These are phyloP conservation scores for Fagopyrum homotropicum DNA, from an alignment of 148 eudicot species.

Conservation along the genomic window DNA sequence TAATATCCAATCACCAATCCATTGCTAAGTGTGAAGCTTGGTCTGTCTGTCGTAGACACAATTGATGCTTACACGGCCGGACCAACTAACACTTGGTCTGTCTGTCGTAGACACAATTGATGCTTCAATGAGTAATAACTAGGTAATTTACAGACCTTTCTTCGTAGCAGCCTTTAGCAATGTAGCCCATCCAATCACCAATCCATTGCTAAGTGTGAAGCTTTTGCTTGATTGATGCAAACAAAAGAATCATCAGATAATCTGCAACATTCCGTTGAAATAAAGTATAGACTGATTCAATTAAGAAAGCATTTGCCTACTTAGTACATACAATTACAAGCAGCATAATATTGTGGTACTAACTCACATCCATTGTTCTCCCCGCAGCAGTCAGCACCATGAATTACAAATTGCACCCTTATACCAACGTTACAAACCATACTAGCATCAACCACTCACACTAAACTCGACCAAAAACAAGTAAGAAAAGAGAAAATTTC, in stretches of 20 bases:
- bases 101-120: not conserved
- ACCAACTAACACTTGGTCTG: slow-evolving; percentile 1
- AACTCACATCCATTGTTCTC: slow-evolving; percentile 5
- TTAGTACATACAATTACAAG: slow-evolving; percentile 6
- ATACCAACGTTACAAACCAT: slow-evolving; percentile 8
- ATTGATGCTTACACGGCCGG: slow-evolving; percentile 5
- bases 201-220: slow-evolving; percentile 4
- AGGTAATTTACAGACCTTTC: slow-evolving; percentile 2
- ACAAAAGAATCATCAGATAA: not conserved
- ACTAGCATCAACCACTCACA: slow-evolving; percentile 7
- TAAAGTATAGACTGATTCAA: not conserved
- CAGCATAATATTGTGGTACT: not conserved
- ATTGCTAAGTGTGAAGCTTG: no score
- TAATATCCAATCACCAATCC: no score
- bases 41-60: not conserved
- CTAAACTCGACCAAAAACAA: not conserved
- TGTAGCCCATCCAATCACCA: not conserved
- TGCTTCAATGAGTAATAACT: slow-evolving; percentile 4
- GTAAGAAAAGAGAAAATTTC: not conserved
- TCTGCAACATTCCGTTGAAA: not conserved
- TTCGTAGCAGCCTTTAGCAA: not conserved
- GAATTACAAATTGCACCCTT: slow-evolving; percentile 9
- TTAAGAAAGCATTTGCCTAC: not conserved
- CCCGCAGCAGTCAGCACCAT: slow-evolving; percentile 5
- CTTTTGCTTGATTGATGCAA: not conserved